Evolutionary conservation across 2,329 filamentous ascomycete species (phyloP), one percentile per base, ranked within the genome.

Genomic region (Mariannaea elegans): DNA sequence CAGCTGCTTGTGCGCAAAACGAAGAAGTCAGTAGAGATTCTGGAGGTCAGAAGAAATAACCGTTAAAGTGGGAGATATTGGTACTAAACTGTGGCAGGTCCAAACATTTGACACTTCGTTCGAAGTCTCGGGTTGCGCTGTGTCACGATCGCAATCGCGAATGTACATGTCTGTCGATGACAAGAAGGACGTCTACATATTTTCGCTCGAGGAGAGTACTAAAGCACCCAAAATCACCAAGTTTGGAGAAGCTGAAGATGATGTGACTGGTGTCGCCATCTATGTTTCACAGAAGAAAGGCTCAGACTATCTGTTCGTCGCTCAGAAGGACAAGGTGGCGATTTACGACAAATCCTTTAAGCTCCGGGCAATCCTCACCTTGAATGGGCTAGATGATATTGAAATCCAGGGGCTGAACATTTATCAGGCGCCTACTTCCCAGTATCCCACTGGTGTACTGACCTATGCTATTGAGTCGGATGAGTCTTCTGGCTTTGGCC

Each of bases 51-150:
- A 10, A 6, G 2, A 27, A 10, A 23, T 12, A 18, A 42, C 21
- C 19, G 7, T 2, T 3, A 12, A 24, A 5, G 1, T 4, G 4
- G 7, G n/a, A n/a, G n/a, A n/a, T 0, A 14, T 6, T 8, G 21
- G 49, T 27, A 18, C 62, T 70, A n/a, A 3, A 70, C 31, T 16
- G 14, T n/a, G 4, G 0, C 4, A 76, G 75, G 68, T 81, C 10
- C 80, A 82, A 76, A 77, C 75, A 3, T 81, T 82, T 56, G 62
- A 73, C 0, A 71, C 77, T 0, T 73, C 74, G 0, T 73, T 80
- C 10, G 80, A 83, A 54, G 73, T 76, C 3, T 77, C 78, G 3
- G 76, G 78, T 1, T 83, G 81, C 50, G 76, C 79, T 5, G 73
- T 76, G 8, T 79, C 78, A 1, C 59, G 70, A 1, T 71, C 71